phyloP scores from a whole-genome alignment of 441 rosid species.

The Pelargonium cotyledonis region DNA sequence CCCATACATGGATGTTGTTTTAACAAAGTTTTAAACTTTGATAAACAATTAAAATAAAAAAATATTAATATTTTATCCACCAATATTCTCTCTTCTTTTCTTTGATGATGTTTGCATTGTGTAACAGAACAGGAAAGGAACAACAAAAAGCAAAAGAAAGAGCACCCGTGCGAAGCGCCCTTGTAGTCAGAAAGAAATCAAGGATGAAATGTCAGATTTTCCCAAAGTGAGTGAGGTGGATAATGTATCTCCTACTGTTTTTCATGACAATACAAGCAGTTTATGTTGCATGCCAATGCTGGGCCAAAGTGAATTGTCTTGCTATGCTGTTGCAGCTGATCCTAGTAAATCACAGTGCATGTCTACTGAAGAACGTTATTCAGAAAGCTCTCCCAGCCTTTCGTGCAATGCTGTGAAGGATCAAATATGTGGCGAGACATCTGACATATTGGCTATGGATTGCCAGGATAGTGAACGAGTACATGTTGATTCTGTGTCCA shows the following conservation, averaged over 20 bases:
- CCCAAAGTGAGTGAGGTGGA: conserved; percentile 39
- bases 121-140: conserved; percentile 40
- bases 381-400: conserved; percentile 20
- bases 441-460: conserved; percentile 20
- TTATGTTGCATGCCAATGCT: conserved; percentile 41
- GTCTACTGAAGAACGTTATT: conserved; percentile 21
- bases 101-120: conserved; percentile 12
- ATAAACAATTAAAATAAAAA: background rate
- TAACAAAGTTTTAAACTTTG: background rate
- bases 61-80: background rate
- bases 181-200: conserved; percentile 19
- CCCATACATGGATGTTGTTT: background rate
- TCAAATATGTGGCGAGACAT: conserved; percentile 19
- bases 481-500: conserved; percentile 14
- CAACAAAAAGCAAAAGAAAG: conserved; percentile 30
- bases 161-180: conserved; percentile 24
- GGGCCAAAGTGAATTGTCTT: conserved; percentile 43
- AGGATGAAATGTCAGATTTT: conserved; percentile 25
- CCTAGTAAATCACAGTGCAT: conserved; percentile 19
- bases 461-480: conserved; percentile 14
- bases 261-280: conserved; percentile 37
- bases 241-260: conserved; percentile 40
- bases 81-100: background rate
- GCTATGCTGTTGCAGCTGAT: conserved; percentile 49
- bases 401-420: conserved; percentile 16